Percentiles rank a stretch among this genome's conserved stretches.
Conservation (phyloP, 129 eudicot genomes). For the Centaurea solstitialis region DNA sequence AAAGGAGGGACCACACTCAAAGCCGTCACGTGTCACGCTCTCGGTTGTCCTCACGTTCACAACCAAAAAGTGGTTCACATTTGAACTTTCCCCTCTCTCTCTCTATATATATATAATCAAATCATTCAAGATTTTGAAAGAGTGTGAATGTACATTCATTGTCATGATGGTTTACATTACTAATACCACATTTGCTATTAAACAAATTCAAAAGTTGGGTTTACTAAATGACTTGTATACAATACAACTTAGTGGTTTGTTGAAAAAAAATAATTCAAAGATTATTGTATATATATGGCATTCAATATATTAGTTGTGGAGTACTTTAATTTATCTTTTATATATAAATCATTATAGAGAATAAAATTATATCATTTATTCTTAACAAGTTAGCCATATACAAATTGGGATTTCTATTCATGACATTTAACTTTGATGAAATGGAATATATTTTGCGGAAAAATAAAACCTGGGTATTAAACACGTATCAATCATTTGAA, state of each 20-base stretch:
- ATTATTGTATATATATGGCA: too few species aligned
- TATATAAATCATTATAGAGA: too few species aligned
- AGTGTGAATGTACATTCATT: background rate
- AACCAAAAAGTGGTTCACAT: too few species aligned
- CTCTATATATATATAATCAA: background rate
- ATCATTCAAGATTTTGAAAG: conserved; percentile 4
- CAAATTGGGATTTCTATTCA: background rate
- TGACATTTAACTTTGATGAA: background rate
- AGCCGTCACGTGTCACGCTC: too few species aligned
- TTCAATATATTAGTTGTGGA: background rate
- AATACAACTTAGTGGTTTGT: background rate
- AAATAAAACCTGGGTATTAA: background rate
- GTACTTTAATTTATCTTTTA: background rate
- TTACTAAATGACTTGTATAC: background rate
- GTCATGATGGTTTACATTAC: conserved; percentile 11
- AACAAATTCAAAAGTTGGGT: conserved; percentile 11
- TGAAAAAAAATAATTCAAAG: background rate
- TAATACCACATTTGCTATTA: conserved; percentile 4
- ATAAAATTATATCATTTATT: too few species aligned
- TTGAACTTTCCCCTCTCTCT: too few species aligned
- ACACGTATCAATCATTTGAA: background rate
- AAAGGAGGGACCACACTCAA: too few species aligned
- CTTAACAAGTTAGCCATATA: background rate
- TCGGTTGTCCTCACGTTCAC: too few species aligned
- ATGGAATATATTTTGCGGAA: background rate